Conservation (phyloP, 805 yeast genomes). For the Starmerella ratchasimensis region DNA sequence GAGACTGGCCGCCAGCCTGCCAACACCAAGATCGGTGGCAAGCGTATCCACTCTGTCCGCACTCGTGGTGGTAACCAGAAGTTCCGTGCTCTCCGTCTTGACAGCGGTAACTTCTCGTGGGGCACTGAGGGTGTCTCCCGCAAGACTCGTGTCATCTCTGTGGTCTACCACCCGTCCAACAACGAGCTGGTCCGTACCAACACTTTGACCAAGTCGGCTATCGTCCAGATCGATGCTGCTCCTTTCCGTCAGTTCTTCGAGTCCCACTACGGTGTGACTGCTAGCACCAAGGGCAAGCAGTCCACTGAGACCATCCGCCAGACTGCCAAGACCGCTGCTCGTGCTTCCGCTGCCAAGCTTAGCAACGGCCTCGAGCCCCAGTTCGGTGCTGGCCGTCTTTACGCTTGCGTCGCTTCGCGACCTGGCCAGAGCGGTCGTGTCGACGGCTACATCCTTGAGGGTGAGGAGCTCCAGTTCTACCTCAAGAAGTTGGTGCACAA, state of each 20-base stretch:
- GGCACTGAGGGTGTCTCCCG: slow-evolving; percentile 97
- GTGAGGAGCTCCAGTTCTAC: slow-evolving; percentile 99
- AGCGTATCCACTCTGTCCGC: slow-evolving; percentile 98
- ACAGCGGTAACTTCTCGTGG: slow-evolving; percentile 90
- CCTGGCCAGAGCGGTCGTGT: slow-evolving; percentile 99
- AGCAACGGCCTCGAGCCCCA: slow-evolving; percentile 88
- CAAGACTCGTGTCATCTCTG: slow-evolving; percentile 98
- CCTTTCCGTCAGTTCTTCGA: slow-evolving; percentile 99
- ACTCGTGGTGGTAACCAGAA: slow-evolving; percentile 99
- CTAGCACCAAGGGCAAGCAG: slow-evolving; percentile 41
- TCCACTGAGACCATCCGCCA: slow-evolving; percentile 70
- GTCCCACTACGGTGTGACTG: slow-evolving; percentile 86
- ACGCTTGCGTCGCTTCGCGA: slow-evolving; percentile 97
- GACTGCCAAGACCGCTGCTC: slow-evolving; percentile 44
- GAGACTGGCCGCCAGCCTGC: slow-evolving; percentile 99
- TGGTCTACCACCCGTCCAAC: slow-evolving; percentile 98
- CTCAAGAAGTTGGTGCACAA: slow-evolving; percentile 93
- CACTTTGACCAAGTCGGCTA: slow-evolving; percentile 97
- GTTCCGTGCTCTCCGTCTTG: slow-evolving; percentile 99
- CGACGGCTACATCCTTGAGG: slow-evolving; percentile 99
- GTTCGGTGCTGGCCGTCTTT: slow-evolving; percentile 97
- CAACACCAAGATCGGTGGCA: slow-evolving; percentile 96
- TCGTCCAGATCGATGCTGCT: slow-evolving; percentile 98
- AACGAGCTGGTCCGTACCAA: slow-evolving; percentile 99
- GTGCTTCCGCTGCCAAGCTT: slow-evolving; percentile 72